phyloP scores from a whole-genome alignment of 1,284 basidiomycete species.

The Ceraceosorus bombacis region DNA sequence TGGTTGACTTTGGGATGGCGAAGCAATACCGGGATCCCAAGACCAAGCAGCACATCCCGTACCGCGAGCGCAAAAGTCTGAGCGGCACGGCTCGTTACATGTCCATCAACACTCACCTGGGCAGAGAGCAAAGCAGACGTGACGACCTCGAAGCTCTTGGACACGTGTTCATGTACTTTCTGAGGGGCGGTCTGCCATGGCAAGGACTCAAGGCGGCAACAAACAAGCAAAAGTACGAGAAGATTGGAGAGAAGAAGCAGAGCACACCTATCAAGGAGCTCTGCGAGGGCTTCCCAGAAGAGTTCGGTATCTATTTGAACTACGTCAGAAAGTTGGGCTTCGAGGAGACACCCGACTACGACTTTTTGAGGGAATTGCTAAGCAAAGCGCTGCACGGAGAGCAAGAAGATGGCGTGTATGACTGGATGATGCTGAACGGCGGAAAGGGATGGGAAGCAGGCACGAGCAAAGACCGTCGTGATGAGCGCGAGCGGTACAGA shows the following conservation, averaged over 20 bases:
- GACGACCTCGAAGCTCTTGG: constrained; percentile 91
- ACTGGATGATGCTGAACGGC: constrained; percentile 81
- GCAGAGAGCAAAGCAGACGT: constrained; percentile 81
- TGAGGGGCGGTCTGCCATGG: constrained; percentile 84
- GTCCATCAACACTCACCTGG: constrained; percentile 93
- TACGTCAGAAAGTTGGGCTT: constrained; percentile 81
- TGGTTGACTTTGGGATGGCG: constrained; percentile 93
- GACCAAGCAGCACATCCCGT: constrained; percentile 93
- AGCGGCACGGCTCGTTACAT: constrained; percentile 87
- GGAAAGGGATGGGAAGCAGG: constrained; percentile 92
- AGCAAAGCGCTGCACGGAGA: constrained; percentile 84
- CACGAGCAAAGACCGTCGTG: constrained; percentile 47
- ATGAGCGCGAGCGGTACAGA: constrained; percentile 40
- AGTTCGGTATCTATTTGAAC: constrained; percentile 79
- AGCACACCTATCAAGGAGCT: constrained; percentile 89
- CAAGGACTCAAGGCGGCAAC: constrained; percentile 93
- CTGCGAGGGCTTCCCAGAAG: constrained; percentile 83
- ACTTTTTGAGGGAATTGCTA: constrained; percentile 85
- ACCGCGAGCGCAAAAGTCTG: constrained; percentile 85
- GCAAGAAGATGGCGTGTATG: constrained; percentile 77
- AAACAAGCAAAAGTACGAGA: constrained; percentile 98
- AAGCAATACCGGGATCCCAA: constrained; percentile 96
- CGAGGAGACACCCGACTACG: constrained; percentile 92
- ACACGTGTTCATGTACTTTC: constrained; percentile 96
- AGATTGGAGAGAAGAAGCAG: constrained; percentile 98